These are phyloP conservation scores for Didymella keratinophila DNA, from an alignment of 2,329 filamentous ascomycete species.

Conservation along the genomic window DNA sequence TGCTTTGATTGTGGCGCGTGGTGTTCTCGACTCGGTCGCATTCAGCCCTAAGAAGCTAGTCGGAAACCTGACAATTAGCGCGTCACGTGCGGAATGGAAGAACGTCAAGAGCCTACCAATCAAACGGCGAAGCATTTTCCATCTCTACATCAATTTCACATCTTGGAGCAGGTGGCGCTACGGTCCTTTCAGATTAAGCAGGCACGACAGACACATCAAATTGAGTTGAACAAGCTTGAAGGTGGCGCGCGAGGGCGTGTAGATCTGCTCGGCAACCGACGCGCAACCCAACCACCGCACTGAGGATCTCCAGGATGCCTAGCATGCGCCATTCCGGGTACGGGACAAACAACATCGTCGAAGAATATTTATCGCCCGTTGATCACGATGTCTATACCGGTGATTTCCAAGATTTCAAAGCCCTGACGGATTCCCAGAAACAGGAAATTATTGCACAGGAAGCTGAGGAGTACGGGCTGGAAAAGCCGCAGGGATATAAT, in stretches of 20 bases:
- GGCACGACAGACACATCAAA: not conserved
- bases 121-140: constrained; percentile 22
- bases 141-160: constrained; percentile 9
- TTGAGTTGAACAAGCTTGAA: constrained; percentile 11
- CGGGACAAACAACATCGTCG: constrained; percentile 42
- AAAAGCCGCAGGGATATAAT: constrained; percentile 81
- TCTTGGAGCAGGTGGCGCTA: not conserved
- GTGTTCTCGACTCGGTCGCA: constrained; percentile 11
- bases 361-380: constrained; percentile 45
- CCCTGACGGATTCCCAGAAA: constrained; percentile 48
- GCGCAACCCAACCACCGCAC: not conserved
- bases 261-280: constrained; percentile 10
- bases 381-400: constrained; percentile 33
- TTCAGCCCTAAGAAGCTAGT: constrained; percentile 16
- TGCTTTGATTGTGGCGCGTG: not conserved
- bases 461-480: constrained; percentile 71
- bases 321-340: constrained; percentile 34
- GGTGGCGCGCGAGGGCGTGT: constrained; percentile 11
- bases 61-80: constrained; percentile 6
- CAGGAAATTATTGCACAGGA: constrained; percentile 62
- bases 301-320: constrained; percentile 1
- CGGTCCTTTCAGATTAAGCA: not conserved
- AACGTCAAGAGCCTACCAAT: constrained; percentile 34
- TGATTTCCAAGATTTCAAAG: constrained; percentile 44
- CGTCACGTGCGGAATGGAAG: constrained; percentile 39